Percentiles rank a stretch among this genome's conserved stretches.
Evolutionary conservation across 495 filamentous ascomycete genomes (phyloP).

Genomic region (Neurospora sp.): DNA sequence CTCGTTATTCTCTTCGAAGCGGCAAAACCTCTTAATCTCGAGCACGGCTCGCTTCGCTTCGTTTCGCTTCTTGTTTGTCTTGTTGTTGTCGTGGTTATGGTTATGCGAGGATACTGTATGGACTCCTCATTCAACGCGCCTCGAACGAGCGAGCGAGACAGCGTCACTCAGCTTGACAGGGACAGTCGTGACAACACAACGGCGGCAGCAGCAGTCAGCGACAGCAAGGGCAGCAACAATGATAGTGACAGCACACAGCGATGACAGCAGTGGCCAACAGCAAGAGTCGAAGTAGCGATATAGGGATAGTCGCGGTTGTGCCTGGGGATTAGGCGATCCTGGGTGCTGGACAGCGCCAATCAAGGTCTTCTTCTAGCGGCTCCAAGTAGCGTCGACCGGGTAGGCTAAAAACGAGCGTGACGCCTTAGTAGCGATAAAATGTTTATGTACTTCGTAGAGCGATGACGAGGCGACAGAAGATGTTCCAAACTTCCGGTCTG

Average conservation of each 20-base stretch:
- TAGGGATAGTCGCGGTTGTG: not conserved
- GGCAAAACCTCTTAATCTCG: not conserved
- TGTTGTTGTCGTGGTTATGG: not conserved
- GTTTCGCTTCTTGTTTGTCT: not conserved
- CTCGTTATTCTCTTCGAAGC: not conserved
- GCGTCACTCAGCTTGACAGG: not conserved
- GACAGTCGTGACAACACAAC: not conserved
- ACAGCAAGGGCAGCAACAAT: not conserved
- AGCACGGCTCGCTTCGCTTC: not conserved
- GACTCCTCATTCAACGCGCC: not conserved
- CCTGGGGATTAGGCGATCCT: not conserved
- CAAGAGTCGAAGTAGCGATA: not conserved
- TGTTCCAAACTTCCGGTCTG: not conserved
- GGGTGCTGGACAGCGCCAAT: not conserved
- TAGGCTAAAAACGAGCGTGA: slow-evolving; percentile 15
- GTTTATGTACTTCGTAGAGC: not conserved
- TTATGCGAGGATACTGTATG: not conserved
- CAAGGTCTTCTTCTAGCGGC: not conserved
- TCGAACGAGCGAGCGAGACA: not conserved
- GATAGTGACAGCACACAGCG: not conserved
- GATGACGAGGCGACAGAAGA: not conserved
- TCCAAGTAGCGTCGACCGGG: not conserved
- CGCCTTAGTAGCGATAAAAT: slow-evolving; percentile 3
- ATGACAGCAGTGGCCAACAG: not conserved
- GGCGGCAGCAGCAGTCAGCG: slow-evolving; percentile 1